A percentile compares a stretch with the other conserved stretches of the same genome.
Conservation (phyloP, 2,329 filamentous ascomycete species). For the Sphaerulina vaccinii region DNA sequence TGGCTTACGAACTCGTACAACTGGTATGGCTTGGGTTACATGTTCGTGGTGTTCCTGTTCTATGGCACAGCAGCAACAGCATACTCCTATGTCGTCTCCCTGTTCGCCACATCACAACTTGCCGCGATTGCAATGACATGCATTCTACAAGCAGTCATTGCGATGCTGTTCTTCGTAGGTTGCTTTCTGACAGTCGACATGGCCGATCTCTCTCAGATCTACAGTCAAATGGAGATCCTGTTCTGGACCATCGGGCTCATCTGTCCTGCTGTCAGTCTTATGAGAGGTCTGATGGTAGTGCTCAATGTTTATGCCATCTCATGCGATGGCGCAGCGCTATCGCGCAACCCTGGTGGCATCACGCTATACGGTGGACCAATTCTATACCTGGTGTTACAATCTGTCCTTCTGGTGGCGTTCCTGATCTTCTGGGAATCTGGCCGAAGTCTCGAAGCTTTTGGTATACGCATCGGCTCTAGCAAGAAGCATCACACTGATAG, state of each 20-base stretch:
- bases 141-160: conserved; percentile 23
- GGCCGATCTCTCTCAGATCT: conserved; percentile 15
- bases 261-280: conserved; percentile 71
- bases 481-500: neutral
- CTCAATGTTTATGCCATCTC: conserved; percentile 78
- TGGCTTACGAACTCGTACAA: conserved; percentile 42
- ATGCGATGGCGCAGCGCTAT: conserved; percentile 62
- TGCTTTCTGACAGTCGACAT: conserved; percentile 24
- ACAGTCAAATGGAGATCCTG: conserved; percentile 50
- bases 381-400: conserved; percentile 73
- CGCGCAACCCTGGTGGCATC: conserved; percentile 66
- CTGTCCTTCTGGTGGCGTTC: conserved; percentile 65
- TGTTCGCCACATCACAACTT: conserved; percentile 55
- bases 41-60: conserved; percentile 60
- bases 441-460: conserved; percentile 47
- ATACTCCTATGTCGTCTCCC: conserved; percentile 73
- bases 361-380: conserved; percentile 78
- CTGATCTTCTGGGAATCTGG: conserved; percentile 72
- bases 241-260: conserved; percentile 72
- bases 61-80: conserved; percentile 77
- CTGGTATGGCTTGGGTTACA: conserved; percentile 18
- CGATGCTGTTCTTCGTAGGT: conserved; percentile 26
- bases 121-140: conserved; percentile 25
- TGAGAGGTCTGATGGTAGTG: conserved; percentile 69
- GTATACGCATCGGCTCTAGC: conserved; percentile 12